Evolutionary conservation across 495 filamentous ascomycete species (phyloP).

Genomic region (Saxophila tyrrhenica): DNA sequence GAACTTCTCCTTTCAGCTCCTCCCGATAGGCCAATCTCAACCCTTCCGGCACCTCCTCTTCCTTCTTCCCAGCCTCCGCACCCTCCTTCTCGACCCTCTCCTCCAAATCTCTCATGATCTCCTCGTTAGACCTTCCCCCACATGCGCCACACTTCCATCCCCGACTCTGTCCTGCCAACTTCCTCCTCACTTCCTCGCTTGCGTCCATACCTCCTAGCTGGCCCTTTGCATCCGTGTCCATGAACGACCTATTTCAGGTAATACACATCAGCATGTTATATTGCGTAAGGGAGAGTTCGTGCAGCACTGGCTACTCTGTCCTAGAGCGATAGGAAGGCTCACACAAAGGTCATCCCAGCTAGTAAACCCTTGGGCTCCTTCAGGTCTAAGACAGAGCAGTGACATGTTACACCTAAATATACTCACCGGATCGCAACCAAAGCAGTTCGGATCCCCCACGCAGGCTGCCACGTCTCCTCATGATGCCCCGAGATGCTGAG

Average conservation of each 20-base stretch:
- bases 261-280: no score
- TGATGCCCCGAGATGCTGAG: constrained; percentile 87
- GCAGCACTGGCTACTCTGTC: no score
- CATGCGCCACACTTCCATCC: constrained; percentile 57
- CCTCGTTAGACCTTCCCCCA: constrained; percentile 50
- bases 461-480: constrained; percentile 96
- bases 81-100: constrained; percentile 24
- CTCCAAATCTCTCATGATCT: constrained; percentile 48
- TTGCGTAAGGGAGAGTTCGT: no score
- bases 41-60: constrained; percentile 37
- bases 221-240: constrained; percentile 61
- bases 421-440: constrained; percentile 55
- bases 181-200: constrained; percentile 45
- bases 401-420: no score
- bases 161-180: constrained; percentile 51
- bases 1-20: constrained; percentile 30
- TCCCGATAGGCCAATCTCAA: constrained; percentile 38
- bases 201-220: constrained; percentile 86
- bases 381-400: no score
- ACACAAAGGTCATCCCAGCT: no score
- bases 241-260: no score
- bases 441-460: constrained; percentile 83
- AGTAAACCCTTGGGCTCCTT: no score
- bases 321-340: no score
- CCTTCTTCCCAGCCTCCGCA: constrained; percentile 25